Evolutionary conservation across 768 basidiomycete genomes (phyloP).

Genomic region (Lyophyllum shimeji): DNA sequence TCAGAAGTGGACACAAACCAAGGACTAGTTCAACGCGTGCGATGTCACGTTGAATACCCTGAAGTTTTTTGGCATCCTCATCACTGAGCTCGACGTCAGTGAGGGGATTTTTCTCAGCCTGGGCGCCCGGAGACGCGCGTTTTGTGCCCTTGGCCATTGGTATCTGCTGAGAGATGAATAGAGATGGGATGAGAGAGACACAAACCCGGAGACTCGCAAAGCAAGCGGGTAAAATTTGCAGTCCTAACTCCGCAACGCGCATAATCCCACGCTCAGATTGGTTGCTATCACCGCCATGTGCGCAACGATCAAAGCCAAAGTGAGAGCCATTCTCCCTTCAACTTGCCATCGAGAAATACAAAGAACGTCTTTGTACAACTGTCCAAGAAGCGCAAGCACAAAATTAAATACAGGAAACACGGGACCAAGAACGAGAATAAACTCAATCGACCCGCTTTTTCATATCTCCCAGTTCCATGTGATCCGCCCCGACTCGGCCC

Average conservation of each 20-base stretch:
- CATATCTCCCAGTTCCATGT: slow-evolving; percentile 74
- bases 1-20: slow-evolving; percentile 38
- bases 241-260: slow-evolving; percentile 28
- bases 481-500: slow-evolving; percentile 49
- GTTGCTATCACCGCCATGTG: neutral
- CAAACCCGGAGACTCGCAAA: slow-evolving; percentile 11
- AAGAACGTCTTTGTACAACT: neutral
- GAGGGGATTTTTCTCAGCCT: slow-evolving; percentile 70
- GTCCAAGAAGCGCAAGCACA: neutral
- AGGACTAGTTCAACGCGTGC: slow-evolving; percentile 70
- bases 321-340: neutral
- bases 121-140: slow-evolving; percentile 79
- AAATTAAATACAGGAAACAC: neutral
- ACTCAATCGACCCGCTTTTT: slow-evolving; percentile 75
- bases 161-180: slow-evolving; percentile 16
- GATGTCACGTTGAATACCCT: slow-evolving; percentile 64
- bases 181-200: slow-evolving; percentile 15
- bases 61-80: slow-evolving; percentile 70
- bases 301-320: neutral
- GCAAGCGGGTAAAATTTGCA: slow-evolving; percentile 22
- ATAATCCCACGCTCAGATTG: neutral
- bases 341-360: neutral
- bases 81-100: slow-evolving; percentile 67
- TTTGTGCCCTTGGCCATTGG: slow-evolving; percentile 56
- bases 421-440: neutral